phyloP scores from a whole-genome alignment of 1,284 basidiomycete species.

The Erythrobasidium hasegawianum region DNA sequence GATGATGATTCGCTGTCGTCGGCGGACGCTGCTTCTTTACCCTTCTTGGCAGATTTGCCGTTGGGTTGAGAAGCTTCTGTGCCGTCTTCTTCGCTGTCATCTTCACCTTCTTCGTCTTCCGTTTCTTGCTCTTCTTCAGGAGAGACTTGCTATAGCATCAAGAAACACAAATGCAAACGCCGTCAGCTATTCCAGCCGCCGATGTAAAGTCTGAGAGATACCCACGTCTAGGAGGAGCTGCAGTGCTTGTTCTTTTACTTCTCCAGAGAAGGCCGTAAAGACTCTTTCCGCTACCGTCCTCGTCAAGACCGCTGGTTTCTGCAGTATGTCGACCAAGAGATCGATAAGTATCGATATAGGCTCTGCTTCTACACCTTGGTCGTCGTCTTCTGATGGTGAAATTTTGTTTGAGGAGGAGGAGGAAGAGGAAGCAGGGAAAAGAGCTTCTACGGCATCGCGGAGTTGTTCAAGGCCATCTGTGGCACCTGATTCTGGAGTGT shows the following conservation, averaged over 20 bases:
- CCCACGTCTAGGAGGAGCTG: slow-evolving; percentile 78
- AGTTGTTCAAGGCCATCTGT: slow-evolving; percentile 60
- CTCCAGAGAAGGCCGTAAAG: slow-evolving; percentile 69
- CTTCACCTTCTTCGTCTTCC: slow-evolving; percentile 48
- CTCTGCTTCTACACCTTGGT: slow-evolving; percentile 52
- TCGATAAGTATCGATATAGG: slow-evolving; percentile 84
- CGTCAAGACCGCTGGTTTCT: slow-evolving; percentile 76
- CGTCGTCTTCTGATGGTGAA: slow-evolving; percentile 47
- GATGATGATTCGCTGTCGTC: background rate
- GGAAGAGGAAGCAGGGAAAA: slow-evolving; percentile 46
- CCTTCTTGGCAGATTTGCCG: slow-evolving; percentile 11
- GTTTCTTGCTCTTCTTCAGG: slow-evolving; percentile 49
- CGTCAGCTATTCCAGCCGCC: background rate
- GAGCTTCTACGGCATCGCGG: slow-evolving; percentile 22
- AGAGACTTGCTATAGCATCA: slow-evolving; percentile 63
- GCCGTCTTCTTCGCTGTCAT: slow-evolving; percentile 42
- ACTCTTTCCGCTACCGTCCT: slow-evolving; percentile 75
- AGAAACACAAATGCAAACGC: too few species aligned
- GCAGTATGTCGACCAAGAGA: slow-evolving; percentile 79
- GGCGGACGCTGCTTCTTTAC: background rate
- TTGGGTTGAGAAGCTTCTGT: slow-evolving; percentile 44
- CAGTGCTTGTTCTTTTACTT: slow-evolving; percentile 69
- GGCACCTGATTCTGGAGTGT: slow-evolving; percentile 61
- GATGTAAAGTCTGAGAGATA: slow-evolving; percentile 36
- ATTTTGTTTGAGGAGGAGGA: slow-evolving; percentile 21